phyloP scores from a whole-genome alignment of 176 grass and related monocot genomes.

The Ensete glaucum region DNA sequence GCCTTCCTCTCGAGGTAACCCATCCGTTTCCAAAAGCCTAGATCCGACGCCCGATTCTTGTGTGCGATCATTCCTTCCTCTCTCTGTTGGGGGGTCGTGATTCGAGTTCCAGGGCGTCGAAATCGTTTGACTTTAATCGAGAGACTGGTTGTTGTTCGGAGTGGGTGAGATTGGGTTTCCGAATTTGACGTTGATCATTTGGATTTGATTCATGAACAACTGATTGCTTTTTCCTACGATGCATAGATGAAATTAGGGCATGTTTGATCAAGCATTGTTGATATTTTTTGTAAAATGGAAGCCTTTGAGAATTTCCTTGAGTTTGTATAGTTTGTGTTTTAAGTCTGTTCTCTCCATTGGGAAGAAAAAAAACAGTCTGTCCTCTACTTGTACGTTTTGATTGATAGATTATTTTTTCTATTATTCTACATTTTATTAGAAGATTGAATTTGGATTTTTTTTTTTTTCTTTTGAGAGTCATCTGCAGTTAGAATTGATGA shows the following conservation, averaged over 20 bases:
- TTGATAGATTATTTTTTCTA: too few relatives aligned
- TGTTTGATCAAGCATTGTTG: not conserved
- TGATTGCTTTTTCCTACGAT: not conserved
- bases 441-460: too few relatives aligned
- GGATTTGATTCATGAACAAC: not conserved
- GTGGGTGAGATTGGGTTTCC: not conserved
- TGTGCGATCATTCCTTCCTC: not conserved
- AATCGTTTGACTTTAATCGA: not conserved
- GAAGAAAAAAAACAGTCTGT: too few relatives aligned
- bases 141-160: not conserved
- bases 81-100: constrained; percentile 3
- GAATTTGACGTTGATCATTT: not conserved
- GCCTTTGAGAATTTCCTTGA: not conserved
- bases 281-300: not conserved
- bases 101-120: not conserved
- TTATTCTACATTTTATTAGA: too few relatives aligned
- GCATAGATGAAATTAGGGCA: not conserved
- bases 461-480: too few relatives aligned
- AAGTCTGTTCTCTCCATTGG: too few relatives aligned
- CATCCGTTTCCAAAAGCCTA: not conserved
- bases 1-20: constrained; percentile 77
- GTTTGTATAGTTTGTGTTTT: too few relatives aligned
- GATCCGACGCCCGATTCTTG: not conserved
- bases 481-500: too few relatives aligned
- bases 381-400: too few relatives aligned